phyloP scores from a whole-genome alignment of 2,329 filamentous ascomycete genomes.

The Colletotrichum spinosum region DNA sequence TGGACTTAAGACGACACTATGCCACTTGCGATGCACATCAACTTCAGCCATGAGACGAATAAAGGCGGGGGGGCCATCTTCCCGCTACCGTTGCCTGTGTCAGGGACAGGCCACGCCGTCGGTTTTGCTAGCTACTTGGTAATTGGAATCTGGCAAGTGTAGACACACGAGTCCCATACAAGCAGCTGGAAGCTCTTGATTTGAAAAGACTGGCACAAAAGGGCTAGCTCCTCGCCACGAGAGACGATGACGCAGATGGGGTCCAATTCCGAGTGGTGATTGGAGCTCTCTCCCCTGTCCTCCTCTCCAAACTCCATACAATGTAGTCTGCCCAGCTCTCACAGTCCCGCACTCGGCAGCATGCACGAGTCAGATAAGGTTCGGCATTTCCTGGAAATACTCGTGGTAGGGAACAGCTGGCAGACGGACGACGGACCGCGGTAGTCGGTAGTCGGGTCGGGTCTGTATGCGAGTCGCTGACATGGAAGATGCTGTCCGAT shows the following conservation, averaged over 20 bases:
- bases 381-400: conserved; percentile 1
- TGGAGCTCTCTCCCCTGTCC: conserved; percentile 10
- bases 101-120: conserved; percentile 6
- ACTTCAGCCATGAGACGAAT: not conserved
- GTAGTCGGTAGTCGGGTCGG: no score
- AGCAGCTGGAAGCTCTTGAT: not conserved
- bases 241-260: conserved; percentile 23
- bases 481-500: conserved; percentile 1
- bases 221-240: not conserved
- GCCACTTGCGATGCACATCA: not conserved
- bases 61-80: conserved; percentile 11
- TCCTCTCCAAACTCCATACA: conserved; percentile 3
- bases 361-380: conserved; percentile 27
- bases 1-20: conserved; percentile 31
- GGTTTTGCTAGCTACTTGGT: not conserved
- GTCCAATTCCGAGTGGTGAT: conserved; percentile 4
- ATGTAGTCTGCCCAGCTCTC: not conserved
- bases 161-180: not conserved
- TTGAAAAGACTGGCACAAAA: not conserved
- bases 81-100: not conserved
- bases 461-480: conserved; percentile 24
- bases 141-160: conserved; percentile 1
- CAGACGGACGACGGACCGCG: not conserved
- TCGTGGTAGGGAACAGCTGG: no score
- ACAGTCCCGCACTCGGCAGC: not conserved